phyloP scores from a whole-genome alignment of 179 eudicot species.

The Beta corolliflora region DNA sequence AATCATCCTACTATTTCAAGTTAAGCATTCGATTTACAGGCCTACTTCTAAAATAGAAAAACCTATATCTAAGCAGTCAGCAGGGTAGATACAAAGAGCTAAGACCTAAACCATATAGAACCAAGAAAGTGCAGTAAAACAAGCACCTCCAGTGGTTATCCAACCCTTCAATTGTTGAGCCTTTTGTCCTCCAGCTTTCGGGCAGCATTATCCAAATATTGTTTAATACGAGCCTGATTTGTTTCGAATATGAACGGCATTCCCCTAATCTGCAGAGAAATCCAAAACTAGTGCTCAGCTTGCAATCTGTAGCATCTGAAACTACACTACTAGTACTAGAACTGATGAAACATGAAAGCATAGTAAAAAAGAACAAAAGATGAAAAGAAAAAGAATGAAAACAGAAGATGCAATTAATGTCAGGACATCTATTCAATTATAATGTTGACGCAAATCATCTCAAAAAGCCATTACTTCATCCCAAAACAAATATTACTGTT shows the following conservation, averaged over 20 bases:
- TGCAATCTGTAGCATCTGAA: not conserved
- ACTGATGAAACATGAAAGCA: not conserved
- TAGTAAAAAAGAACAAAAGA: not conserved
- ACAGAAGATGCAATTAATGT: not conserved
- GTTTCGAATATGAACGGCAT: conserved; percentile 43
- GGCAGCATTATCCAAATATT: conserved; percentile 31
- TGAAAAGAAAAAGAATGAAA: not conserved
- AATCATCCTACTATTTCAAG: not conserved
- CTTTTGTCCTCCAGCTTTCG: conserved; percentile 23
- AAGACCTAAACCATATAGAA: conserved; percentile 14
- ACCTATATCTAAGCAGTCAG: conserved; percentile 31
- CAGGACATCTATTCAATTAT: not conserved
- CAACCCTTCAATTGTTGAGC: conserved; percentile 8
- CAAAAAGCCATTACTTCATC: not conserved
- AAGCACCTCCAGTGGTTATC: conserved; percentile 29
- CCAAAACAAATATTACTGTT: not conserved
- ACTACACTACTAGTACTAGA: not conserved
- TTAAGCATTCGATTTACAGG: conserved; percentile 32
- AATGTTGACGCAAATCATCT: not conserved
- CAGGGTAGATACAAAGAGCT: conserved; percentile 30
- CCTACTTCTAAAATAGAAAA: conserved; percentile 14
- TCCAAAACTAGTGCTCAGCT: conserved; percentile 9
- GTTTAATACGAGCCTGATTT: conserved; percentile 31
- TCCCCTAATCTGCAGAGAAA: conserved; percentile 37
- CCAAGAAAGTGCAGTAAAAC: conserved; percentile 36